These are phyloP conservation scores for Colletotrichum tofieldiae DNA, from an alignment of 2,329 filamentous ascomycete species.

Conservation along the genomic window DNA sequence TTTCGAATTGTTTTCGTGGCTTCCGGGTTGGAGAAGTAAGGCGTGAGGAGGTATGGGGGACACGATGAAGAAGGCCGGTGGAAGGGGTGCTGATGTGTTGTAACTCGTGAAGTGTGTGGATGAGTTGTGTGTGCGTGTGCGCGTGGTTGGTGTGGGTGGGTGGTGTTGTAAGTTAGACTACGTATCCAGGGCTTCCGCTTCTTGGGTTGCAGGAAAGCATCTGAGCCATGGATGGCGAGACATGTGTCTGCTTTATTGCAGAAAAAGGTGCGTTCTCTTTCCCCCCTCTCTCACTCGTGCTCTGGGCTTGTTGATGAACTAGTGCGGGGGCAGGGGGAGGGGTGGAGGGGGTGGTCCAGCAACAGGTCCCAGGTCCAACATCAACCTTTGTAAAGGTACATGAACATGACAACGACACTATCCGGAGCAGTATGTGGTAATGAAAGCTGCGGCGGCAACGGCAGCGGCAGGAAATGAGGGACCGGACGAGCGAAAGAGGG, in stretches of 20 bases:
- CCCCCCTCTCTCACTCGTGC: constrained; percentile 1
- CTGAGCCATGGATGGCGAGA: constrained; percentile 71
- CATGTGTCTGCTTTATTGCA: constrained; percentile 77
- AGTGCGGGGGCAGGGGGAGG: constrained; percentile 40
- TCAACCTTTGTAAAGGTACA: constrained; percentile 40
- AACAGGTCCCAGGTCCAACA: constrained; percentile 35
- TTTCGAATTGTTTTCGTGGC: constrained; percentile 24
- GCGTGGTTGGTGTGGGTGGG: constrained; percentile 49
- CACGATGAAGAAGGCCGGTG: constrained; percentile 45
- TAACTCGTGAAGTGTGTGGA: constrained; percentile 38
- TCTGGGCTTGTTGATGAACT: constrained; percentile 35
- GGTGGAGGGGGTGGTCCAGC: constrained; percentile 39
- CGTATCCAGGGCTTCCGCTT: constrained; percentile 60
- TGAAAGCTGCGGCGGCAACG: constrained; percentile 39
- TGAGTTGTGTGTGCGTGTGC: constrained; percentile 42
- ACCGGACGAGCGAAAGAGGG: constrained; percentile 46
- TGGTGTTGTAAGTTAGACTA: constrained; percentile 62
- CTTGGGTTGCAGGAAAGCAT: constrained; percentile 58
- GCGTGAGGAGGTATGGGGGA: constrained; percentile 36
- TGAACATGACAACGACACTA: constrained; percentile 25
- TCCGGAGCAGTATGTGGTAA: constrained; percentile 31
- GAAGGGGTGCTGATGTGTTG: constrained; percentile 42
- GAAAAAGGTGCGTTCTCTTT: constrained; percentile 51
- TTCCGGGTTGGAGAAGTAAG: constrained; percentile 29
- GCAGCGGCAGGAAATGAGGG: constrained; percentile 51